Percentiles rank a stretch among this genome's conserved stretches.
These are phyloP conservation scores for Fraxinus americana DNA, from an alignment of 257 asterid species.

Conservation along the genomic window DNA sequence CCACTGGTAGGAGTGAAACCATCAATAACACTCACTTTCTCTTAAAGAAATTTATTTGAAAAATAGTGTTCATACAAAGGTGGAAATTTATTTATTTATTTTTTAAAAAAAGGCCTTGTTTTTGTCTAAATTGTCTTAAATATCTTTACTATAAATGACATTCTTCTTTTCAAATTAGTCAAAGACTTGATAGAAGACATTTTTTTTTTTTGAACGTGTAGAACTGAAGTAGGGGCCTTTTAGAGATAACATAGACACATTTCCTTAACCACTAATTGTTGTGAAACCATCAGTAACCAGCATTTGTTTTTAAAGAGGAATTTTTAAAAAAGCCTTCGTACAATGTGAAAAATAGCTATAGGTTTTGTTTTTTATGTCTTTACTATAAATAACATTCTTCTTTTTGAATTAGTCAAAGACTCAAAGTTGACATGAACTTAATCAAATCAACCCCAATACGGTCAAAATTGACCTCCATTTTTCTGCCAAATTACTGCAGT, in stretches of 20 bases:
- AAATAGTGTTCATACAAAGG: background rate
- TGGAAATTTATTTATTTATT: background rate
- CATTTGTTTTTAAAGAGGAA: too few relatives aligned
- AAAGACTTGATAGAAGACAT: background rate
- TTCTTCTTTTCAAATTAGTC: background rate
- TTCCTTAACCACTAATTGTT: background rate
- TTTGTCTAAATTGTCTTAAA: too few relatives aligned
- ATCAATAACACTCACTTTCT: background rate
- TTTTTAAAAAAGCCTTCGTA: too few relatives aligned
- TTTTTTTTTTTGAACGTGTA: too few relatives aligned
- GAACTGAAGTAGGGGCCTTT: background rate
- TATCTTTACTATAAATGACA: background rate
- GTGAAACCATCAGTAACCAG: background rate
- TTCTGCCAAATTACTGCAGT: background rate
- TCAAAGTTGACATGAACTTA: background rate
- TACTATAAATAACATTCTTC: background rate
- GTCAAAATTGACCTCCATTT: background rate
- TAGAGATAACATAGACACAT: background rate
- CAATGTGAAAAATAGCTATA: too few relatives aligned
- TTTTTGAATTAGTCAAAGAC: too few relatives aligned
- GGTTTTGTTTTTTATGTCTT: background rate
- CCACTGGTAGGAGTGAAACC: background rate
- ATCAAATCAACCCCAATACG: background rate
- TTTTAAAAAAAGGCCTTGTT: background rate
- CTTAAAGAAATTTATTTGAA: too few relatives aligned